phyloP scores from a whole-genome alignment of 805 yeast genomes.

The Saturnispora diversa region DNA sequence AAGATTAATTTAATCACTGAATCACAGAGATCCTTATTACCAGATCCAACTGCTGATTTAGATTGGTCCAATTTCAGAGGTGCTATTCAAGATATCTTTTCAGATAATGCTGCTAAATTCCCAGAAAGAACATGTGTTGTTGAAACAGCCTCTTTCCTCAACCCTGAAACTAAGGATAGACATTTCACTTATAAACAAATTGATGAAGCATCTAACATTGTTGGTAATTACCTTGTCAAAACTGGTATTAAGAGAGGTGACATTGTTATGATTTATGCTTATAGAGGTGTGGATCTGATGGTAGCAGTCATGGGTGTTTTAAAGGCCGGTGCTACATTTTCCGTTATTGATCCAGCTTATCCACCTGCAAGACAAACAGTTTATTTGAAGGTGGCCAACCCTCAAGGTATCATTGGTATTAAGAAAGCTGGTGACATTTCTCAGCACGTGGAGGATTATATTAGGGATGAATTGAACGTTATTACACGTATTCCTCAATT shows the following conservation, averaged over 20 bases:
- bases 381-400: conserved; percentile 88
- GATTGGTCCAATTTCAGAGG: conserved; percentile 92
- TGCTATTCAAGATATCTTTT: conserved; percentile 93
- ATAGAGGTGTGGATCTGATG: conserved; percentile 94
- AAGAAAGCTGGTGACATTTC: conserved; percentile 84
- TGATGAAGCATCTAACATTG: conserved; percentile 85
- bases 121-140: conserved; percentile 90
- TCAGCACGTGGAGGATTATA: conserved; percentile 69
- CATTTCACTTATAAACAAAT: conserved; percentile 80
- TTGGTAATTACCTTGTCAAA: conserved; percentile 77
- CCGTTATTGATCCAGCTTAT: conserved; percentile 97
- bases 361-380: conserved; percentile 97
- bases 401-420: conserved; percentile 82
- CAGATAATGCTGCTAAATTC: conserved; percentile 70
- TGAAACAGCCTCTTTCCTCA: conserved; percentile 72
- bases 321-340: conserved; percentile 97
- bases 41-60: conserved; percentile 79
- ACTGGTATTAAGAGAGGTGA: conserved; percentile 86
- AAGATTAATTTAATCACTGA: conserved; percentile 59
- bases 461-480: conserved; percentile 62
- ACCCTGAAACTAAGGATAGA: conserved; percentile 49
- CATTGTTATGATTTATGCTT: conserved; percentile 95
- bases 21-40: conserved; percentile 54
- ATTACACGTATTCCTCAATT: conserved; percentile 68
- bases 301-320: conserved; percentile 96